Conservation (phyloP, 176 grass and related monocot species). For the Avena sativa region DNA sequence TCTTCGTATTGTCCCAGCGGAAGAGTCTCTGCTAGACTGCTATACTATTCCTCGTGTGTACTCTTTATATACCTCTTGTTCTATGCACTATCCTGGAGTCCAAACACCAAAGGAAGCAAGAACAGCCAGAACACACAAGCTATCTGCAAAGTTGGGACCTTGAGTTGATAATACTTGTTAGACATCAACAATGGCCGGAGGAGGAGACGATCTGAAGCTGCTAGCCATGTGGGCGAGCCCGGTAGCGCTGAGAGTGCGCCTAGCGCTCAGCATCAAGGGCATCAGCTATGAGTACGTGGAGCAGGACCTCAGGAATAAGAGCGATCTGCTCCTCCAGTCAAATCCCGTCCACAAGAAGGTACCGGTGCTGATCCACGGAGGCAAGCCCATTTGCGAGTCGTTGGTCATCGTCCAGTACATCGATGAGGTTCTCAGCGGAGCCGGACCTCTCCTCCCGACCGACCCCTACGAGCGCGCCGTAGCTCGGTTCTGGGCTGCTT, state of each 20-base stretch:
- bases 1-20: background rate
- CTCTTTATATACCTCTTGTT: background rate
- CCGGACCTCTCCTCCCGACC: constrained; percentile 31
- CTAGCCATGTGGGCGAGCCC: constrained; percentile 45
- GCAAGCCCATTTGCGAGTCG: constrained; percentile 53
- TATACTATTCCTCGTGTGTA: background rate
- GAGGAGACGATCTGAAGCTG: constrained; percentile 51
- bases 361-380: constrained; percentile 65
- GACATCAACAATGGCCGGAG: constrained; percentile 36
- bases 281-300: constrained; percentile 53
- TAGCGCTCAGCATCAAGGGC: constrained; percentile 64
- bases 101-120: background rate
- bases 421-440: constrained; percentile 53
- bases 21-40: background rate
- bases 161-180: background rate
- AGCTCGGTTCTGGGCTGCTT: constrained; percentile 51
- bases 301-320: constrained; percentile 48
- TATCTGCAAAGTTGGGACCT: background rate
- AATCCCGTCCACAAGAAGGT: constrained; percentile 68
- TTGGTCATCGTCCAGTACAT: constrained; percentile 65
- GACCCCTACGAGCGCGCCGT: constrained; percentile 40
- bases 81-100: background rate
- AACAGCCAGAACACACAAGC: background rate
- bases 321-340: constrained; percentile 53
- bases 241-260: constrained; percentile 21